These are phyloP conservation scores for Fusarium oligoseptatum DNA, from an alignment of 2,329 filamentous ascomycete species.

Conservation along the genomic window DNA sequence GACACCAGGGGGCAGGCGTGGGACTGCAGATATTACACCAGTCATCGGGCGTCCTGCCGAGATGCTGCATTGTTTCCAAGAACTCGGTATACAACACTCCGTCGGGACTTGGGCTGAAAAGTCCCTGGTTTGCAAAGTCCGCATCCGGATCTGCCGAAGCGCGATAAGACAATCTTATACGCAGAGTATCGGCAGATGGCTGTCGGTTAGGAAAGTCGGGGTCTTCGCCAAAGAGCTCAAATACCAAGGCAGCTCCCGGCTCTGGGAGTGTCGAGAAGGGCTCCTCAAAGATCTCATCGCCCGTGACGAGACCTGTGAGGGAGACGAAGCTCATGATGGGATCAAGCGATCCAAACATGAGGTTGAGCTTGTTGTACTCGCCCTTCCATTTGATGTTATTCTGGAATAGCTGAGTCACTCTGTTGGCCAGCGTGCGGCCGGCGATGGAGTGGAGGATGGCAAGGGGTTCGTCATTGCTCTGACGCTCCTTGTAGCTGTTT, in stretches of 20 bases:
- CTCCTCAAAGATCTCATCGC: constrained; percentile 63
- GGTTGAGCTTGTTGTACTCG: constrained; percentile 60
- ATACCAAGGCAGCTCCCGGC: constrained; percentile 80
- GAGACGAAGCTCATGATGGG: constrained; percentile 69
- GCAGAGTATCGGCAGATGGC: constrained; percentile 56
- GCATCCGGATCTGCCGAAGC: constrained; percentile 57
- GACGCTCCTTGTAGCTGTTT: constrained; percentile 68
- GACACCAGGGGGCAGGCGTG: constrained; percentile 55
- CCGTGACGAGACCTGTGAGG: constrained; percentile 61
- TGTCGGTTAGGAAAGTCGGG: constrained; percentile 29
- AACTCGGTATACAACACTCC: constrained; percentile 58
- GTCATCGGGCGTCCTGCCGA: constrained; percentile 50
- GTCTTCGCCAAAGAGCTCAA: constrained; percentile 69
- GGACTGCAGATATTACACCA: constrained; percentile 62
- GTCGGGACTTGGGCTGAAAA: constrained; percentile 56
- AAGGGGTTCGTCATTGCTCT: constrained; percentile 51
- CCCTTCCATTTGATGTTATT: constrained; percentile 57
- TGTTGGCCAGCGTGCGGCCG: constrained; percentile 64
- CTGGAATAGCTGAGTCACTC: constrained; percentile 59
- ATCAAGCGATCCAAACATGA: constrained; percentile 68
- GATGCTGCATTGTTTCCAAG: constrained; percentile 50
- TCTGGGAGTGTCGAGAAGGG: constrained; percentile 63
- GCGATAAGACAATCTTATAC: constrained; percentile 70
- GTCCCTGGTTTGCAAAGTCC: constrained; percentile 53
- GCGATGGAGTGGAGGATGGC: constrained; percentile 61